Evolutionary conservation across 2,329 filamentous ascomycete species (phyloP).

Genomic region (Aspergillus udagawae): DNA sequence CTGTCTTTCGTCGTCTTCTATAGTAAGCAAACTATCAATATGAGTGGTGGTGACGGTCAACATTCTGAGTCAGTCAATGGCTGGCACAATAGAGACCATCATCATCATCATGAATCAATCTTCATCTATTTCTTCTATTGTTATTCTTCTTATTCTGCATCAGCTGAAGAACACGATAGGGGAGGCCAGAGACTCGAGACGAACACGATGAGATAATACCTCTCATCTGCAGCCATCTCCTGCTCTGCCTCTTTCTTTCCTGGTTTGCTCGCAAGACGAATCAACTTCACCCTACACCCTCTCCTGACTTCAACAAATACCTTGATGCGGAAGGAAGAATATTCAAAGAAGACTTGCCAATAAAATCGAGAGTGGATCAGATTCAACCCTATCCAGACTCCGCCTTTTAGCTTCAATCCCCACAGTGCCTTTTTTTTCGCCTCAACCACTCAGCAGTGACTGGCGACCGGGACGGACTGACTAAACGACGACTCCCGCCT

Average conservation of each 20-base stretch:
- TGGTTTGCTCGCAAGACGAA: background rate
- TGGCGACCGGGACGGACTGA: background rate
- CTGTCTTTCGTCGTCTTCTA: background rate
- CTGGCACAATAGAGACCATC: background rate
- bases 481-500: slow-evolving; percentile 10
- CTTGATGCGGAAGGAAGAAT: background rate
- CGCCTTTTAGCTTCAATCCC: background rate
- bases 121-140: background rate
- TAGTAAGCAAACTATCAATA: background rate
- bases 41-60: background rate
- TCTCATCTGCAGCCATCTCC: background rate
- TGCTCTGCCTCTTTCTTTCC: background rate
- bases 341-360: background rate
- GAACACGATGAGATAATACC: background rate
- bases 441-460: background rate
- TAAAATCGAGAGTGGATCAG: background rate
- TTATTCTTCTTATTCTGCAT: background rate
- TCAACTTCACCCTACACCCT: background rate
- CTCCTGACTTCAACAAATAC: background rate
- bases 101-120: background rate
- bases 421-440: background rate
- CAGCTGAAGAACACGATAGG: background rate
- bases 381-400: background rate
- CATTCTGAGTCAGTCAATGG: background rate
- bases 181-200: background rate